Percentiles rank a stretch among this genome's conserved stretches.
phyloP scores from a whole-genome alignment of 768 basidiomycete species.

The Candolleomyces aberdarensis region DNA sequence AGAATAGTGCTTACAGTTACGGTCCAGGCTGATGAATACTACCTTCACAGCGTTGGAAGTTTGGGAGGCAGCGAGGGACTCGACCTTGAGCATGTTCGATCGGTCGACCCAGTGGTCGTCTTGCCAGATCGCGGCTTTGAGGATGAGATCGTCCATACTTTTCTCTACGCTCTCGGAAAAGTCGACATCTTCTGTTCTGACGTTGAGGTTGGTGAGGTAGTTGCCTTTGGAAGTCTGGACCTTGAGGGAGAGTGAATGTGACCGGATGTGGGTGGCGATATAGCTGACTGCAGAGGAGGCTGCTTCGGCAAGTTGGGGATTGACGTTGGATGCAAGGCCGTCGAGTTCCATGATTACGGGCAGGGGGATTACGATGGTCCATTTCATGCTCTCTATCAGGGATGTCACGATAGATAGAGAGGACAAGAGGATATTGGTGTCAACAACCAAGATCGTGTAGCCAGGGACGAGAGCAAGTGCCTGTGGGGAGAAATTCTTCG shows the following conservation, averaged over 20 bases:
- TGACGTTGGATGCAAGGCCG: slow-evolving; percentile 65
- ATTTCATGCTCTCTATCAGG: slow-evolving; percentile 74
- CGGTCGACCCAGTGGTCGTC: slow-evolving; percentile 90
- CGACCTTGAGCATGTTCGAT: slow-evolving; percentile 59
- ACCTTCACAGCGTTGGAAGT: slow-evolving; percentile 69
- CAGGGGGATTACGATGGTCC: slow-evolving; percentile 90
- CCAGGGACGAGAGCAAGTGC: slow-evolving; percentile 67
- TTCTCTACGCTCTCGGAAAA: slow-evolving; percentile 57
- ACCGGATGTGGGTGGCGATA: slow-evolving; percentile 70
- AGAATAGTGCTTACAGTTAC: slow-evolving; percentile 65
- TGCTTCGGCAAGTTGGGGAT: slow-evolving; percentile 62
- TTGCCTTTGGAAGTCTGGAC: slow-evolving; percentile 95
- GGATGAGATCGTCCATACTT: slow-evolving; percentile 93
- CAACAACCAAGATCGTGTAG: slow-evolving; percentile 87
- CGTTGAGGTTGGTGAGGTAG: slow-evolving; percentile 77
- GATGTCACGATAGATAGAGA: slow-evolving; percentile 70
- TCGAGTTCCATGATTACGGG: slow-evolving; percentile 98
- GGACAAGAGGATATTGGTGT: slow-evolving; percentile 92
- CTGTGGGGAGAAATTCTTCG: slow-evolving; percentile 30
- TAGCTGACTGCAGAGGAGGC: slow-evolving; percentile 74
- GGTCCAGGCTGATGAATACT: slow-evolving; percentile 85
- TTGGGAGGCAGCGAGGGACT: slow-evolving; percentile 23
- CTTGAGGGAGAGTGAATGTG: slow-evolving; percentile 77
- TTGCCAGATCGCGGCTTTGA: slow-evolving; percentile 92
- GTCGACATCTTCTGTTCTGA: slow-evolving; percentile 83